phyloP scores from a whole-genome alignment of 768 basidiomycete species.

The Trametes cubensis region DNA sequence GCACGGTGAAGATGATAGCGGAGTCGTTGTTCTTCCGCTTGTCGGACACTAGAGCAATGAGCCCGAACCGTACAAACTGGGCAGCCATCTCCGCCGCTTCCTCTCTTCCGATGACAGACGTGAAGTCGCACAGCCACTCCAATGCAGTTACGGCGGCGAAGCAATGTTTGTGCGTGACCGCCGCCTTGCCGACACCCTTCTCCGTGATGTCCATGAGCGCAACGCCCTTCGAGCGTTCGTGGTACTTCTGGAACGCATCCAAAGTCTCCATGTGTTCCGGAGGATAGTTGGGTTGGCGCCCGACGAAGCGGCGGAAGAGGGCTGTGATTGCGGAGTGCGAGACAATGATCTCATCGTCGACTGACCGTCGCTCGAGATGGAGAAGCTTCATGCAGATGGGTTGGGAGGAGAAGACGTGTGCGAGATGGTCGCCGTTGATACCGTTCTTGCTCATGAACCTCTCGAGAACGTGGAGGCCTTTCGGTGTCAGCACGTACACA shows the following conservation, averaged over 20 bases:
- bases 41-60: conserved; percentile 86
- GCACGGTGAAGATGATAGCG: conserved; percentile 90
- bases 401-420: conserved; percentile 85
- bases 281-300: conserved; percentile 81
- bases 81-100: conserved; percentile 98
- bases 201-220: conserved; percentile 73
- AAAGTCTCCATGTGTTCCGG: conserved; percentile 47
- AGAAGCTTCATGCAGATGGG: conserved; percentile 98
- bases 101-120: conserved; percentile 92
- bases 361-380: conserved; percentile 89
- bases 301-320: conserved; percentile 94
- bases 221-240: conserved; percentile 78
- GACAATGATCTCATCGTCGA: conserved; percentile 97
- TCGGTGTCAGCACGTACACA: conserved; percentile 93
- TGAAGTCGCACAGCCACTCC: conserved; percentile 98
- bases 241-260: conserved; percentile 72
- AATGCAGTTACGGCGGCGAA: conserved; percentile 87
- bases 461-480: conserved; percentile 97
- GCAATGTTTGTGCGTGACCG: conserved; percentile 63
- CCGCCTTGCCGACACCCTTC: conserved; percentile 56
- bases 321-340: conserved; percentile 92
- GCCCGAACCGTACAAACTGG: conserved; percentile 94
- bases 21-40: conserved; percentile 91
- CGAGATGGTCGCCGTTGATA: conserved; percentile 91
- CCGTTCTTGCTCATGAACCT: conserved; percentile 99